Evolutionary conservation across 352 stramenopile genomes (phyloP).

Genomic region (Aphanomyces euteiches): DNA sequence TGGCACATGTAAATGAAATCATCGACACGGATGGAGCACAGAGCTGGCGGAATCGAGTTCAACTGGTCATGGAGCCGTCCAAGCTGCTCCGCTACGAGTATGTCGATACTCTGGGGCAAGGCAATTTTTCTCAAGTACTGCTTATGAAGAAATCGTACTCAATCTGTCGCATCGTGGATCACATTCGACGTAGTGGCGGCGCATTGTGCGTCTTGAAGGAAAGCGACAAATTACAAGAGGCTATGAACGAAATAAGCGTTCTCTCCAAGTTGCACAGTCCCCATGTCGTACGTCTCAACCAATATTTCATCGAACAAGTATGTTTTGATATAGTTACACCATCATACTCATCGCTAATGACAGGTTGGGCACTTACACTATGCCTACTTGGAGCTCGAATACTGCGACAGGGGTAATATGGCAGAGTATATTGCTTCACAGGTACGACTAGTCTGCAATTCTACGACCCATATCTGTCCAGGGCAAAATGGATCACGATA

Average conservation of each 20-base stretch:
- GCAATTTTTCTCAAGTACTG: constrained; percentile 76
- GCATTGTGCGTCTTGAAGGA: constrained; percentile 66
- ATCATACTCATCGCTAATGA: too few species aligned
- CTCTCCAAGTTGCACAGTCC: constrained; percentile 54
- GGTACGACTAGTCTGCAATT: not conserved
- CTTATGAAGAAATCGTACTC: constrained; percentile 47
- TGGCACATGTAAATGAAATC: constrained; percentile 28
- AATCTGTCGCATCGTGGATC: constrained; percentile 17
- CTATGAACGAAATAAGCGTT: constrained; percentile 71
- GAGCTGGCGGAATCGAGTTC: constrained; percentile 56
- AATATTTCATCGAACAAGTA: constrained; percentile 67
- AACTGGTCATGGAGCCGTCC: constrained; percentile 45
- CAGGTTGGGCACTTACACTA: constrained; percentile 69
- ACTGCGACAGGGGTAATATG: constrained; percentile 57
- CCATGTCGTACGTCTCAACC: constrained; percentile 63
- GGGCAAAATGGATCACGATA: constrained; percentile 41
- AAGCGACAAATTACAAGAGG: constrained; percentile 72
- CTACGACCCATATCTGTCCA: constrained; percentile 30
- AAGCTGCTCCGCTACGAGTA: constrained; percentile 64
- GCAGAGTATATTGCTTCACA: constrained; percentile 29
- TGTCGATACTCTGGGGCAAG: constrained; percentile 55
- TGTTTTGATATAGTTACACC: too few species aligned
- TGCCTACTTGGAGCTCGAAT: constrained; percentile 83
- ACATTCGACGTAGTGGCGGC: not conserved
- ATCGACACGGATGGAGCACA: constrained; percentile 36